Evolutionary conservation across 2,329 filamentous ascomycete species (phyloP).

Genomic region (Diaporthe sp.): DNA sequence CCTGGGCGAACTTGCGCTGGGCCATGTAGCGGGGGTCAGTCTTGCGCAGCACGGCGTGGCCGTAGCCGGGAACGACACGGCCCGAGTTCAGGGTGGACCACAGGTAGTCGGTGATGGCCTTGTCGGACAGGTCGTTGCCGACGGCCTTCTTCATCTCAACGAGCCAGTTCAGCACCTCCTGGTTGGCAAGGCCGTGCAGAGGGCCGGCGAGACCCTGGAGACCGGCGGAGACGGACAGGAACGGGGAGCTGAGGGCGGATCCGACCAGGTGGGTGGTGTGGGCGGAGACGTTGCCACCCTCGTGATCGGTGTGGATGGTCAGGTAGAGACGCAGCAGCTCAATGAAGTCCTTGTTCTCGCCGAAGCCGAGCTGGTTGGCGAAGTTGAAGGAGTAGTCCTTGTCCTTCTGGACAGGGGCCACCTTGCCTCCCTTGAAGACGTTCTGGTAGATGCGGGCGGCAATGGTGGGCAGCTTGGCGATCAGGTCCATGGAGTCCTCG

Average conservation of each 20-base stretch:
- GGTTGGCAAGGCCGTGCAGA: conserved; percentile 99
- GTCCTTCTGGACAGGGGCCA: conserved; percentile 94
- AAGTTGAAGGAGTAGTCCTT: conserved; percentile 99
- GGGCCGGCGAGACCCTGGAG: conserved; percentile 98
- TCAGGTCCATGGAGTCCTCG: conserved; percentile 99
- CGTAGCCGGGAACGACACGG: conserved; percentile 97
- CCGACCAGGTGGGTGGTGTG: conserved; percentile 99
- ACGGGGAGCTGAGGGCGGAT: conserved; percentile 95
- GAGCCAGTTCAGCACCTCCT: conserved; percentile 99
- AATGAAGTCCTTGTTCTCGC: conserved; percentile 94
- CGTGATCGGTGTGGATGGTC: conserved; percentile 99
- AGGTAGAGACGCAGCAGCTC: conserved; percentile 99
- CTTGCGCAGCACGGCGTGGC: conserved; percentile 99
- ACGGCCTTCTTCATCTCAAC: conserved; percentile 97
- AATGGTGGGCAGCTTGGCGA: conserved; percentile 99
- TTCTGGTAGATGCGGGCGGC: conserved; percentile 99
- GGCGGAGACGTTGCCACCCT: conserved; percentile 98
- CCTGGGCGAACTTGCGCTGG: conserved; percentile 95
- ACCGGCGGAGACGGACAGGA: conserved; percentile 95
- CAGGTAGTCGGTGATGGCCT: conserved; percentile 98
- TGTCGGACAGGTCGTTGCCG: conserved; percentile 94
- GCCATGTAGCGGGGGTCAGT: conserved; percentile 99
- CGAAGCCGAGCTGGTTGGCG: conserved; percentile 98
- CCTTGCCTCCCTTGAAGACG: conserved; percentile 99
- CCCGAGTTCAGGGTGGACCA: conserved; percentile 97